Evolutionary conservation across 140 eudicot genomes (phyloP).

Genomic region (Oenanthe javanica): DNA sequence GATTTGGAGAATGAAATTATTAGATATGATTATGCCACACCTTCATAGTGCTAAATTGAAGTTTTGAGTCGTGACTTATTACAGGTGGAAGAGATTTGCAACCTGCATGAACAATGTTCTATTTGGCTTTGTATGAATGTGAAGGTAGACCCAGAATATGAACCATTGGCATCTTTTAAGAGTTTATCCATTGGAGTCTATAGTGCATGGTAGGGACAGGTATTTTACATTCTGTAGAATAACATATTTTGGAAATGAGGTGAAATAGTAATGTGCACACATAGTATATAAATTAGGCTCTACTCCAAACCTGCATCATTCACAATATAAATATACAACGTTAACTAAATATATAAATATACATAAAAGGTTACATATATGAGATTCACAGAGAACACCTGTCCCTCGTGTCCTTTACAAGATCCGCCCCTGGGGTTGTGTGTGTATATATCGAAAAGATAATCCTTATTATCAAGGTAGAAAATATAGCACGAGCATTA

Average conservation of each 20-base stretch:
- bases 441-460: background rate
- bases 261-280: background rate
- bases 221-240: background rate
- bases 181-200: slow-evolving; percentile 4
- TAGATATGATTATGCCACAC: background rate
- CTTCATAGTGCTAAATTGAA: background rate
- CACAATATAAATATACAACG: background rate
- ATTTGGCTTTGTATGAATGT: slow-evolving; percentile 2
- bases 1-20: background rate
- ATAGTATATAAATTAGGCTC: background rate
- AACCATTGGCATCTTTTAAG: slow-evolving; percentile 1
- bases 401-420: too few relatives aligned
- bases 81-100: slow-evolving; percentile 9
- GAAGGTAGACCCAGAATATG: slow-evolving; percentile 1
- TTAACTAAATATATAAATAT: background rate
- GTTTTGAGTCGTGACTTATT: background rate
- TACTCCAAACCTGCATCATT: background rate
- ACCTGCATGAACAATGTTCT: slow-evolving; percentile 3
- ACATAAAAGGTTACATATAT: background rate
- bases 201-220: slow-evolving; percentile 1
- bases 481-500: slow-evolving; percentile 3
- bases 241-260: background rate
- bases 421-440: too few relatives aligned
- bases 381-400: background rate
- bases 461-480: background rate